phyloP scores from a whole-genome alignment of 352 stramenopile genomes.

The Phytophthora constricta region DNA sequence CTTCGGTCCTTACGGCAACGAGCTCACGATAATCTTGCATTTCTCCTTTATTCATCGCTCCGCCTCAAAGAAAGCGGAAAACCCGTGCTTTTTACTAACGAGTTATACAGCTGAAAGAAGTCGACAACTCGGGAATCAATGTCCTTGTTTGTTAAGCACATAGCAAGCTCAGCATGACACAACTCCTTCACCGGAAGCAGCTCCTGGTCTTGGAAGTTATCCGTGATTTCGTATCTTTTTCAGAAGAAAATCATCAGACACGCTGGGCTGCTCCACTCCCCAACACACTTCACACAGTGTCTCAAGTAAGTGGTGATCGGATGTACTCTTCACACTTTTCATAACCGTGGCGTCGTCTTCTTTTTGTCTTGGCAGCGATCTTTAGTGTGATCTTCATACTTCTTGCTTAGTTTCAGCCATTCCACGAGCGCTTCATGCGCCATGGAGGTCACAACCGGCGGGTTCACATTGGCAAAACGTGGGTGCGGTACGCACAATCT shows the following conservation, averaged over 20 bases:
- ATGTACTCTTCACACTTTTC: conserved; percentile 12
- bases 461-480: conserved; percentile 7
- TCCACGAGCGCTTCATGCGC: conserved; percentile 18
- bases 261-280: neutral
- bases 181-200: too few species aligned
- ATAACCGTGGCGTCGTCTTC: conserved; percentile 4
- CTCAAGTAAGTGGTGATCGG: conserved; percentile 5
- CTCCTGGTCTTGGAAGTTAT: conserved; percentile 13
- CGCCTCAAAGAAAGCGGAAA: too few species aligned
- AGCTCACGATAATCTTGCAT: too few species aligned
- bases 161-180: too few species aligned
- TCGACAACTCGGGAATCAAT: too few species aligned
- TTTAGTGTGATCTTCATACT: conserved; percentile 15
- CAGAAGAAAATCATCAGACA: conserved; percentile 12
- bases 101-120: too few species aligned
- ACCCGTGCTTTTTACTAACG: too few species aligned
- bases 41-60: too few species aligned
- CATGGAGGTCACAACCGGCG: conserved; percentile 10
- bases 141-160: too few species aligned
- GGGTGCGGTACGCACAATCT: conserved; percentile 8
- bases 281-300: conserved; percentile 11
- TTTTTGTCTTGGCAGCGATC: conserved; percentile 12
- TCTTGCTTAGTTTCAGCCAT: conserved; percentile 13
- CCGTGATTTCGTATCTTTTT: conserved; percentile 13
- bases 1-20: too few species aligned